Conservation (phyloP, 1,284 basidiomycete species). For the Microbotryum intermedium region DNA sequence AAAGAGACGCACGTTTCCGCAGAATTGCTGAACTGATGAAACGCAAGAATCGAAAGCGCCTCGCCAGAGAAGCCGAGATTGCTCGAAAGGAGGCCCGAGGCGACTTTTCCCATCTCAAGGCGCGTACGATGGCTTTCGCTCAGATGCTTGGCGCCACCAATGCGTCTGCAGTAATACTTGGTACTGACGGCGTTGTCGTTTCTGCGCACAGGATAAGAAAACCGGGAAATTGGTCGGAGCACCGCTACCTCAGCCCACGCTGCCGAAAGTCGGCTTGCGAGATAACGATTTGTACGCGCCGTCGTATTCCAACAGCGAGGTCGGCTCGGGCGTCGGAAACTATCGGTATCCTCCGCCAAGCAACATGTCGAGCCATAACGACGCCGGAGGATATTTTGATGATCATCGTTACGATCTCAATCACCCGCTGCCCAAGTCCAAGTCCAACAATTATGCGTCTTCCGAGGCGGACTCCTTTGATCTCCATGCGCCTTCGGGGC, state of each 20-base stretch:
- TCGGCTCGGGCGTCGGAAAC: background rate
- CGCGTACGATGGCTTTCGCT: background rate
- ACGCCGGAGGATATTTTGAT: no score
- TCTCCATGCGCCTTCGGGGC: background rate
- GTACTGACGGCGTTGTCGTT: background rate
- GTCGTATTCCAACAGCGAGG: constrained; percentile 33
- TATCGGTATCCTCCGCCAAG: background rate
- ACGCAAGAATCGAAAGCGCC: constrained; percentile 76
- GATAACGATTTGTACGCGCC: constrained; percentile 55
- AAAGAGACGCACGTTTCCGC: background rate
- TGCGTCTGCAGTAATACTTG: background rate
- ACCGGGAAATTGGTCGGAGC: constrained; percentile 73
- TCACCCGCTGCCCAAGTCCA: no score
- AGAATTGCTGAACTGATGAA: constrained; percentile 88
- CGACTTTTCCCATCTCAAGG: constrained; percentile 82
- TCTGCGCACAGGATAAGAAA: constrained; percentile 47
- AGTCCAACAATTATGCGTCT: background rate
- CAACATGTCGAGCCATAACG: background rate
- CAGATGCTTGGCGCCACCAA: no score
- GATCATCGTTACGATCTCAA: no score
- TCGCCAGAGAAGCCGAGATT: constrained; percentile 68
- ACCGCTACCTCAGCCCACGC: constrained; percentile 86
- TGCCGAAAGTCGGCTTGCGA: constrained; percentile 81
- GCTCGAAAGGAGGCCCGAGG: constrained; percentile 85
- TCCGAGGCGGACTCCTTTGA: background rate